A percentile compares a stretch with the other conserved stretches of the same genome.
These are phyloP conservation scores for Quercus tomentella DNA, from an alignment of 331 rosid genomes.

Conservation along the genomic window DNA sequence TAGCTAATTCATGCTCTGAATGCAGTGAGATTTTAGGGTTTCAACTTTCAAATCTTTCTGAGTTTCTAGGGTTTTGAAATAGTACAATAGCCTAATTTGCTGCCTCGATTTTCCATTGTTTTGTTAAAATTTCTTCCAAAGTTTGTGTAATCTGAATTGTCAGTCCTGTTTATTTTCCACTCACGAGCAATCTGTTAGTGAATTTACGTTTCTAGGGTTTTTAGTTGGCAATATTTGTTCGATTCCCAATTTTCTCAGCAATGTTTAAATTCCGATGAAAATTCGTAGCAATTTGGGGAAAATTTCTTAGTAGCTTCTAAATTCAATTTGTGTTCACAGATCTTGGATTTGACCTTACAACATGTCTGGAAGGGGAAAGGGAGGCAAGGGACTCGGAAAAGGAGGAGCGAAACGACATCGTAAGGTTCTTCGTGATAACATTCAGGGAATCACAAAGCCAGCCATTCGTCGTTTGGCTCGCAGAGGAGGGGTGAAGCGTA, in stretches of 20 bases:
- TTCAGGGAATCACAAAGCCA: neutral
- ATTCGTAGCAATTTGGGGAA: no score
- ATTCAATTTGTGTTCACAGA: neutral
- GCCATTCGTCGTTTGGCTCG: neutral
- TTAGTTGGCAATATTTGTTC: no score
- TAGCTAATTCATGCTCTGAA: neutral
- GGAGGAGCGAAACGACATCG: constrained; percentile 28
- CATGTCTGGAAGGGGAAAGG: constrained; percentile 27
- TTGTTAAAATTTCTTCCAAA: neutral
- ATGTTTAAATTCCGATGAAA: no score
- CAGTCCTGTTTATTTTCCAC: neutral
- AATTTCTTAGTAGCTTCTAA: neutral
- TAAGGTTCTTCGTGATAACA: constrained; percentile 27
- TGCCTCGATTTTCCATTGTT: neutral
- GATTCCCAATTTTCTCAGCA: no score
- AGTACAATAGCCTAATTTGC: neutral
- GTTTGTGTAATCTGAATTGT: neutral
- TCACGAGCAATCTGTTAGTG: neutral
- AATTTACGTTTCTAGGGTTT: neutral
- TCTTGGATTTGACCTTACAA: neutral
- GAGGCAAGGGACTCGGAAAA: constrained; percentile 21
- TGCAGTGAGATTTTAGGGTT: neutral
- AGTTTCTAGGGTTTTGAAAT: neutral
- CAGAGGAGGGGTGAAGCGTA: constrained; percentile 8
- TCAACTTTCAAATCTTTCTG: neutral